Conservation (phyloP, 108 stramenopile genomes). For the Bacterosira constricta region DNA sequence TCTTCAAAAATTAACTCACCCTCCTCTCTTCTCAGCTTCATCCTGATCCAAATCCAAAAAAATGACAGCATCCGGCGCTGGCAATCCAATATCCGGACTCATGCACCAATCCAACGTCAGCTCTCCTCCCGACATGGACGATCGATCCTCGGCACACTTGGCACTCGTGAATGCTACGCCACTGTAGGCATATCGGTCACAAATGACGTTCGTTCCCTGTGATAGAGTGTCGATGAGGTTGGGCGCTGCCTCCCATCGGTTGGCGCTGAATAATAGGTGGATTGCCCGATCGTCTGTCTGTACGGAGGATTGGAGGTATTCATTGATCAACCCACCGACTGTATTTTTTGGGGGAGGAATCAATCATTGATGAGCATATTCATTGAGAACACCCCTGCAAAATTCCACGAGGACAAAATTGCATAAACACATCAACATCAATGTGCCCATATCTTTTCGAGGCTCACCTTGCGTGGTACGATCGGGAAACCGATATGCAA, state of each 20-base stretch:
- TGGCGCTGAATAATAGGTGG: conserved; percentile 98
- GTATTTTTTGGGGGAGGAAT: conserved; percentile 39
- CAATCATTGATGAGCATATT: too few relatives aligned
- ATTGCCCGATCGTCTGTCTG: conserved; percentile 90
- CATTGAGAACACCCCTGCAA: too few relatives aligned
- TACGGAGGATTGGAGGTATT: conserved; percentile 76
- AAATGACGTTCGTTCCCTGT: conserved; percentile 81
- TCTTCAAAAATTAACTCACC: conserved; percentile 62
- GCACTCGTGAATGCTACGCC: conserved; percentile 98
- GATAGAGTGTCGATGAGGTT: conserved; percentile 56
- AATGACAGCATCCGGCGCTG: conserved; percentile 96
- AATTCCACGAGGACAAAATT: too few relatives aligned
- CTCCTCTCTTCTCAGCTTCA: conserved; percentile 89
- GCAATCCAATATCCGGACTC: conserved; percentile 92
- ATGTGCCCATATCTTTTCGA: too few relatives aligned
- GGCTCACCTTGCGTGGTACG: conserved; percentile 67
- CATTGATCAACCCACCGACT: conserved; percentile 93
- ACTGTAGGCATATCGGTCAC: conserved; percentile 97
- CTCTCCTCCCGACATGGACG: conserved; percentile 56
- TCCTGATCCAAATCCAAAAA: conserved; percentile 94
- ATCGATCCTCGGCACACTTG: conserved; percentile 65
- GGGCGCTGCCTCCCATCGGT: conserved; percentile 97
- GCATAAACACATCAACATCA: too few relatives aligned
- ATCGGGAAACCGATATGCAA: conserved; percentile 80
- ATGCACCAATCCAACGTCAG: conserved; percentile 91